These are phyloP conservation scores for Scutellaria galericulata DNA, from an alignment of 257 asterid genomes.

Conservation along the genomic window DNA sequence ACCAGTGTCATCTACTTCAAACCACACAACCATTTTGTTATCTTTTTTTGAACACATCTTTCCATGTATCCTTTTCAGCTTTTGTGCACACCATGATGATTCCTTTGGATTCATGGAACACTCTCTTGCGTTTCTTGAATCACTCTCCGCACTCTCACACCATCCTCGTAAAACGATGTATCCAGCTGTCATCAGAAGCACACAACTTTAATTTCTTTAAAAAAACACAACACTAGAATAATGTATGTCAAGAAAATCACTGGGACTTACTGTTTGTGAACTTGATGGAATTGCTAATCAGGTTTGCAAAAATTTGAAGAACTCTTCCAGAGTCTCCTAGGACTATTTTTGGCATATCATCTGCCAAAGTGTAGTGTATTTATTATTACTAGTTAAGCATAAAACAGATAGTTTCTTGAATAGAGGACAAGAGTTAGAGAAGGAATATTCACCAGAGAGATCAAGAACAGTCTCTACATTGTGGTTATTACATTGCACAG, in stretches of 20 bases:
- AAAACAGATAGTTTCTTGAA: too few species aligned
- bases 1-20: constrained; percentile 93
- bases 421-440: too few species aligned
- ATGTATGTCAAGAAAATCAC: neutral
- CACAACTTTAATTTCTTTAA: constrained; percentile 28
- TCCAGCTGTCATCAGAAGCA: constrained; percentile 66
- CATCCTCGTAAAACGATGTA: constrained; percentile 81
- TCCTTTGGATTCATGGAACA: constrained; percentile 43
- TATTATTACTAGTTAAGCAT: too few species aligned
- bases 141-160: constrained; percentile 66
- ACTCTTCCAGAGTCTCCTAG: constrained; percentile 92
- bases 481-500: constrained; percentile 90
- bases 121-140: constrained; percentile 36
- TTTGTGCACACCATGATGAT: constrained; percentile 51
- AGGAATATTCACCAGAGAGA: constrained; percentile 55
- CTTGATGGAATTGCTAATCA: constrained; percentile 86
- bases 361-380: constrained; percentile 42
- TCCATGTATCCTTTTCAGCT: constrained; percentile 48
- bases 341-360: constrained; percentile 88
- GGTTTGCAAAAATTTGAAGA: constrained; percentile 85
- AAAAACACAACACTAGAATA: neutral
- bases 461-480: constrained; percentile 86
- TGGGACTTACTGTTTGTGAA: constrained; percentile 76
- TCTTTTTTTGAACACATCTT: constrained; percentile 58
- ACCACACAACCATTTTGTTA: constrained; percentile 70